Conservation (phyloP, 139 green algal species). For the Chlamydomonas applanata region DNA sequence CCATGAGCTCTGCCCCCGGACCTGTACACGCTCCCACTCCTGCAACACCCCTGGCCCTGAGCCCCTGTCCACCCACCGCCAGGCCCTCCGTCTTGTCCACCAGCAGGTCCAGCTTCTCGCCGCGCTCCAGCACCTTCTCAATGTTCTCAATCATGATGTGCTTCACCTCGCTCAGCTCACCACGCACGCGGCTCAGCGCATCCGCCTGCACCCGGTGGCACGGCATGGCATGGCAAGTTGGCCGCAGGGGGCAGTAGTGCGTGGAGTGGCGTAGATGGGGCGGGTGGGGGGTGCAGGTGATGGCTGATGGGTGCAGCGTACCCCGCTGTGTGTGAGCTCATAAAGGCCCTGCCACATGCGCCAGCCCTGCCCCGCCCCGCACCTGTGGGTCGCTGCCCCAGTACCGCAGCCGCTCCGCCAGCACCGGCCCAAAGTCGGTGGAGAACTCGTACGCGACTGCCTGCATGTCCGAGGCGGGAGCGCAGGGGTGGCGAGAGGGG, state of each 20-base stretch:
- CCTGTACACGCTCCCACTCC: no score
- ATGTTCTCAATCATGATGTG: conserved; percentile 81
- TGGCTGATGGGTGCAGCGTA: no score
- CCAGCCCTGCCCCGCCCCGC: no score
- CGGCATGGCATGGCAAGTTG: no score
- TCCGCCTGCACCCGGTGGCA: no score
- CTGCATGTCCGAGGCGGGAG: conserved; percentile 18
- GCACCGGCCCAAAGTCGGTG: conserved; percentile 71
- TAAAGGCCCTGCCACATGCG: no score
- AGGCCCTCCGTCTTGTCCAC: conserved; percentile 50
- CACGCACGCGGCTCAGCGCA: conserved; percentile 17
- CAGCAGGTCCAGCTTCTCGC: conserved; percentile 58
- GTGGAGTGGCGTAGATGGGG: no score
- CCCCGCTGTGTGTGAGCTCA: no score
- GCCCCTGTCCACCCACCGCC: neutral
- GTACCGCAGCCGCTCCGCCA: conserved; percentile 76
- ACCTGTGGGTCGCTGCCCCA: conserved; percentile 69
- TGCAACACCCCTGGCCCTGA: no score
- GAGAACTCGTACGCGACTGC: conserved; percentile 90
- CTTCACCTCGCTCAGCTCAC: conserved; percentile 61
- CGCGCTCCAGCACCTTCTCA: conserved; percentile 62
- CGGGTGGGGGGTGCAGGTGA: no score
- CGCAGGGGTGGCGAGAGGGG: neutral
- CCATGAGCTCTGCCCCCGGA: no score
- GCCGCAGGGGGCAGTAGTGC: no score